Evolutionary conservation across 345 rosid genomes (phyloP).

Genomic region (Gynandropsis gynandra): DNA sequence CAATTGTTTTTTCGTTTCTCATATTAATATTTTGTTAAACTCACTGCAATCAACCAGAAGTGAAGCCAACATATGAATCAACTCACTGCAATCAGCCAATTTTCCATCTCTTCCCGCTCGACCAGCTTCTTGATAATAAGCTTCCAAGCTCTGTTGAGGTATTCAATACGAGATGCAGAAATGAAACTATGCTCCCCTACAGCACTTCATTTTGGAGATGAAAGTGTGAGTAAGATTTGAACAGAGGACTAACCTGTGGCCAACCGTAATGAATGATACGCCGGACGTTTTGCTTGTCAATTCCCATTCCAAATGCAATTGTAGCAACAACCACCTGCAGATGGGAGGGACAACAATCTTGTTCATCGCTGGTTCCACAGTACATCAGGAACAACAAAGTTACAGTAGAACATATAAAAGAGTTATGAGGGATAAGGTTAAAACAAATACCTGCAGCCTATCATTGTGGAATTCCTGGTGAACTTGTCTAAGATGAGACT

Average conservation of each 20-base stretch:
- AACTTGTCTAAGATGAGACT: constrained; percentile 60
- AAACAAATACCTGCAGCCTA: constrained; percentile 46
- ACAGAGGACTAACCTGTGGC: constrained; percentile 58
- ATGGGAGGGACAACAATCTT: constrained; percentile 1
- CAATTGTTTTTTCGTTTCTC: too few species aligned
- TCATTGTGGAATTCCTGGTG: constrained; percentile 76
- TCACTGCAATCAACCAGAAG: too few species aligned
- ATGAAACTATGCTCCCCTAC: constrained; percentile 1
- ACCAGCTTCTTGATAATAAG: constrained; percentile 97
- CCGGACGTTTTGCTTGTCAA: constrained; percentile 75
- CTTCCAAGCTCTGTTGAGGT: constrained; percentile 66
- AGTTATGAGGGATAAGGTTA: neutral
- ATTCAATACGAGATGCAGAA: constrained; percentile 2
- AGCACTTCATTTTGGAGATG: neutral
- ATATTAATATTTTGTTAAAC: too few species aligned
- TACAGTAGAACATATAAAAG: constrained; percentile 10
- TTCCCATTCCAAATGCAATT: constrained; percentile 94
- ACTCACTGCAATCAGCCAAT: constrained; percentile 74
- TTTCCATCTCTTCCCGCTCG: constrained; percentile 97
- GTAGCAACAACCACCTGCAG: constrained; percentile 82
- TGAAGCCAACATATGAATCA: neutral
- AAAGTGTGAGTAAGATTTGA: neutral
- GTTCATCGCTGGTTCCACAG: neutral
- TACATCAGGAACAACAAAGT: neutral
- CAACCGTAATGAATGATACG: constrained; percentile 85